Percentiles rank a stretch among this genome's conserved stretches.
These are phyloP conservation scores for Daldinia caldariorum DNA, from an alignment of 495 filamentous ascomycete species.

Conservation along the genomic window DNA sequence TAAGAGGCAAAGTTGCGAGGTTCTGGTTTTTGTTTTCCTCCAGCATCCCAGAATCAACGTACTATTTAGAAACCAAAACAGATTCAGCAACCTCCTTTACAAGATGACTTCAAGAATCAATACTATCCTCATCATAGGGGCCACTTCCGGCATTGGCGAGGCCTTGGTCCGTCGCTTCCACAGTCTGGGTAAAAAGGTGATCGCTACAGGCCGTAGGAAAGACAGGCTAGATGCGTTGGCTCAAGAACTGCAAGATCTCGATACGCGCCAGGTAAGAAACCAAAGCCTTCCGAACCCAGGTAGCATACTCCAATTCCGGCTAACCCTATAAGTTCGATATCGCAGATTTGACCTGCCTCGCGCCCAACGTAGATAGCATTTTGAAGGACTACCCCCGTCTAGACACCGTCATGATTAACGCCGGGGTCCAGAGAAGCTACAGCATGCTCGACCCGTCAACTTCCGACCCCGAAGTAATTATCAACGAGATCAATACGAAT, in stretches of 20 bases:
- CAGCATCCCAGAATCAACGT: not conserved
- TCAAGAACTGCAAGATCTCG: slow-evolving; percentile 48
- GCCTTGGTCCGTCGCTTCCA: slow-evolving; percentile 56
- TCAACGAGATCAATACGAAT: slow-evolving; percentile 37
- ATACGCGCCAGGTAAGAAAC: slow-evolving; percentile 38
- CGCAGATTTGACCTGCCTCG: slow-evolving; percentile 42
- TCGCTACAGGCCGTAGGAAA: slow-evolving; percentile 55
- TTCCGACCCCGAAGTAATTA: slow-evolving; percentile 40
- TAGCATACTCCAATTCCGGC: not conserved
- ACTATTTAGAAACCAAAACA: not conserved
- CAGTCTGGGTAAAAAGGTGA: slow-evolving; percentile 55
- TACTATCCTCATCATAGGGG: slow-evolving; percentile 56
- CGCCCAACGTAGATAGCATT: slow-evolving; percentile 39
- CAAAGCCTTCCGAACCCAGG: no score
- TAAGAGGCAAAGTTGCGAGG: not conserved
- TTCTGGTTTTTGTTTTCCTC: not conserved
- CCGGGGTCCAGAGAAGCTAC: slow-evolving; percentile 46
- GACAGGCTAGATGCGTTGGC: slow-evolving; percentile 44
- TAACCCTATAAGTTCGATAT: slow-evolving; percentile 36
- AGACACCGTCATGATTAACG: slow-evolving; percentile 51
- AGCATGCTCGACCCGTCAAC: slow-evolving; percentile 41
- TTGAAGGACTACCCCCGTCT: slow-evolving; percentile 46
- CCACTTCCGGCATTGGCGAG: slow-evolving; percentile 59
- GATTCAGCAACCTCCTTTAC: not conserved
- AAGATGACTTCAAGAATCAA: slow-evolving; percentile 36